Conservation (phyloP, 2,329 filamentous ascomycete genomes). For the Phaeophleospora eucalypticola region DNA sequence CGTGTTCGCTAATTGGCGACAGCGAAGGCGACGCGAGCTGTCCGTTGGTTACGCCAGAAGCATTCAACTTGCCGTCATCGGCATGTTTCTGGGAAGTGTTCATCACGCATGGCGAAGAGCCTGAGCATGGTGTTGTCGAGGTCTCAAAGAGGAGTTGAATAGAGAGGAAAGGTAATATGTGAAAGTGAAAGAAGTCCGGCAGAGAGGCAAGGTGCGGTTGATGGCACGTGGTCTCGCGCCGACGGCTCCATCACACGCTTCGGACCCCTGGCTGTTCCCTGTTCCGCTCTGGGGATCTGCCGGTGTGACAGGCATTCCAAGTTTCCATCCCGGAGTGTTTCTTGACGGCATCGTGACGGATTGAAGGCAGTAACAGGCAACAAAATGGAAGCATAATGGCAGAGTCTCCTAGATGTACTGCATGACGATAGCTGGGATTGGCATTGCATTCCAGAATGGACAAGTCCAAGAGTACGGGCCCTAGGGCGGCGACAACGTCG, state of each 20-base stretch:
- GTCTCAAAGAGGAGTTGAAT: background rate
- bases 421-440: no score
- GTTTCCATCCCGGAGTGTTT: no score
- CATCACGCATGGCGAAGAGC: constrained; percentile 10
- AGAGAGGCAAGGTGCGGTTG: no score
- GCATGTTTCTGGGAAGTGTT: constrained; percentile 9
- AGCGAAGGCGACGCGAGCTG: constrained; percentile 17
- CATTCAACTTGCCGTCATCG: constrained; percentile 9
- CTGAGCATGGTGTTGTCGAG: constrained; percentile 2
- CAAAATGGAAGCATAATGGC: no score
- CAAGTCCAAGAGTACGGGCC: constrained; percentile 2
- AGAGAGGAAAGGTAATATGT: background rate
- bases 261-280: no score
- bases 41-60: constrained; percentile 6
- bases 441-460: constrained; percentile 1
- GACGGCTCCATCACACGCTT: no score
- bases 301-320: no score
- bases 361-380: no score
- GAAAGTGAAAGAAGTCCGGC: background rate
- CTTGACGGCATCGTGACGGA: no score
- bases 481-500: constrained; percentile 1
- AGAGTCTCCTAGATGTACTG: no score
- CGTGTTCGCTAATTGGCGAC: constrained; percentile 17
- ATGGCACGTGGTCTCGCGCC: no score
- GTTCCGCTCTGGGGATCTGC: no score